Evolutionary conservation across 208 protist genomes (phyloP).

Genomic region (Zelonia costaricensis): DNA sequence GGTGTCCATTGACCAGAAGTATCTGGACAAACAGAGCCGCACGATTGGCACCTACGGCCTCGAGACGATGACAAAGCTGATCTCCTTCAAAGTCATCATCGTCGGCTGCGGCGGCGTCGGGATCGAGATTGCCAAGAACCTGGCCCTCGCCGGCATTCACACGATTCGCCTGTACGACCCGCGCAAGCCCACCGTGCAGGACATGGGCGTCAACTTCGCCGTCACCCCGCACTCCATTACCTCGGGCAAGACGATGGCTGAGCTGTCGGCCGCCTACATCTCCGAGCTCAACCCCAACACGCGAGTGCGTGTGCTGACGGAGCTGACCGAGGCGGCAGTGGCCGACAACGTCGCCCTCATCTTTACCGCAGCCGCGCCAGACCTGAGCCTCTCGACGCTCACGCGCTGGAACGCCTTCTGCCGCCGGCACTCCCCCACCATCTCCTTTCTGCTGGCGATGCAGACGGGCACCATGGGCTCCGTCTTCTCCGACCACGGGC

Average conservation of each 20-base stretch:
- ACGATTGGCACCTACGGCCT: conserved; percentile 93
- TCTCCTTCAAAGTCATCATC: conserved; percentile 90
- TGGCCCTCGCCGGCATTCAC: conserved; percentile 86
- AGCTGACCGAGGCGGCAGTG: conserved; percentile 60
- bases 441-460: conserved; percentile 83
- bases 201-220: conserved; percentile 93
- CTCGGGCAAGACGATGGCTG: conserved; percentile 53
- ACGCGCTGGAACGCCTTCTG: conserved; percentile 79
- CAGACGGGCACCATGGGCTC: conserved; percentile 68
- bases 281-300: conserved; percentile 92
- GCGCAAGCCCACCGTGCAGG: conserved; percentile 32
- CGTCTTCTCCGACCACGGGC: conserved; percentile 86
- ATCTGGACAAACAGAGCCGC: conserved; percentile 91
- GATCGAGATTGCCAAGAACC: conserved; percentile 93
- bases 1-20: conserved; percentile 71
- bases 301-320: conserved; percentile 52
- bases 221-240: conserved; percentile 61
- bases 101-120: conserved; percentile 91
- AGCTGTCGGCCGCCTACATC: conserved; percentile 65
- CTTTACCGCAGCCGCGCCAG: conserved; percentile 73
- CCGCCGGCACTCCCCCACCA: conserved; percentile 43
- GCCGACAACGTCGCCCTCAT: conserved; percentile 56
- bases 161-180: conserved; percentile 86
- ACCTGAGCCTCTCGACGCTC: conserved; percentile 73
- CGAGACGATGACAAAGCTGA: conserved; percentile 92